Base-by-base conservation (phyloP, 192 early-diverging fungal genomes). In the Coemansia sp. region DNA sequence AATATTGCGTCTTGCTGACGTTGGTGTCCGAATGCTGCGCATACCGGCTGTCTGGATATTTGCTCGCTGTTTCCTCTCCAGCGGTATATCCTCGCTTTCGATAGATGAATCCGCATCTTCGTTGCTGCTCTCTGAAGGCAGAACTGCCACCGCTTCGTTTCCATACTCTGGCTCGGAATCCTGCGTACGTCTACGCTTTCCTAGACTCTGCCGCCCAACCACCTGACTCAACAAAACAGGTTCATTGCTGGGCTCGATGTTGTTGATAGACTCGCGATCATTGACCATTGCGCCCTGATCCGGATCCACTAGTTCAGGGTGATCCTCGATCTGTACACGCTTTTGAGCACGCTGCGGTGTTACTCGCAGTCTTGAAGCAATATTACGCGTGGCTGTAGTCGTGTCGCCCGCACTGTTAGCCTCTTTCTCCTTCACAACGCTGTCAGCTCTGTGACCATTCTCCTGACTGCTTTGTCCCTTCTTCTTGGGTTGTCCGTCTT, bases 141-240 rank as follows among this genome's bases (percentile, higher is more conserved):
- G 40, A 11, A 74, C 55, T n/a, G 77, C 68, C 31, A 71, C 10
- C 6, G 77, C 45, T 10, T 57, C 47, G 14, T 61, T 57, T 0
- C 55, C 72, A 17, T 80, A 74, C 5, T 44, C 71, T 3, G 61
- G 33, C 19, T 31, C 50, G 25, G 41, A 57, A 62, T 36, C 50
- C 29, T 50, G 53, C 11, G 53, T 53, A 50, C 77, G 72, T 31
- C 77, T 65, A 36, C 77, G 77, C 72, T 80, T 80, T 42, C 76
- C 71, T 30, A 67, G 66, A 22, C 45, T 48, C 45, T 48, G 45
- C 45, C 3, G 9, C 11, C 15, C 38, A 17, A 41, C 9, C 17
- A 4, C 14, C 38, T 13, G 13, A 17, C 17, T 5, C 38, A 15
- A 1, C 10, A 41, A 17, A 17, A 17, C 4, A 3, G 38, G 4